Evolutionary conservation across 495 filamentous ascomycete genomes (phyloP).

Genomic region (Daldinia bambusicola): DNA sequence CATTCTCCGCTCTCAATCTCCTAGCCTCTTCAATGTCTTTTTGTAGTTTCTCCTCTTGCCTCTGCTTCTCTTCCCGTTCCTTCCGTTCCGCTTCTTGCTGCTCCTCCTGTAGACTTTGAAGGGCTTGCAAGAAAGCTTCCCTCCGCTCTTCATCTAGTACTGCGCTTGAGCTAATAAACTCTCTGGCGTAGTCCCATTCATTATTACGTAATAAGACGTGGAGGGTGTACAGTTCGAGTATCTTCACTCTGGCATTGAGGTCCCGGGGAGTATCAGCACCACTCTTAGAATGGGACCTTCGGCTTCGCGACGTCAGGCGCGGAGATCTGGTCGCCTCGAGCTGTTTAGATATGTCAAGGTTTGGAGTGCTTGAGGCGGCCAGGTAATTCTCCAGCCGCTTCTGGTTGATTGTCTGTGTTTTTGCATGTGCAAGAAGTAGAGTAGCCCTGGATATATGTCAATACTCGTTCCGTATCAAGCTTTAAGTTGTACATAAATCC

Average conservation of each 20-base stretch:
- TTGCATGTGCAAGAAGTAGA: slow-evolving; percentile 86
- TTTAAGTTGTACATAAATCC: background rate
- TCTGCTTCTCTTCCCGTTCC: slow-evolving; percentile 70
- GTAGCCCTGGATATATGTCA: slow-evolving; percentile 69
- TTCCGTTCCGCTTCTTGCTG: slow-evolving; percentile 69
- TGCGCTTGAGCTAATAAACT: slow-evolving; percentile 85
- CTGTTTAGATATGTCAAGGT: slow-evolving; percentile 71
- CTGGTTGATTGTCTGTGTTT: slow-evolving; percentile 82
- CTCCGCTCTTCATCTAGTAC: slow-evolving; percentile 91
- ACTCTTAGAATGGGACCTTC: slow-evolving; percentile 52
- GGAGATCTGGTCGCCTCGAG: slow-evolving; percentile 52
- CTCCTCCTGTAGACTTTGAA: slow-evolving; percentile 79
- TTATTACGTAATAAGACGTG: slow-evolving; percentile 90
- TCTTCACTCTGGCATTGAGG: slow-evolving; percentile 78
- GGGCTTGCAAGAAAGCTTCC: slow-evolving; percentile 81
- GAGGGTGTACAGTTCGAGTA: slow-evolving; percentile 92
- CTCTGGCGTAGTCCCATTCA: slow-evolving; percentile 93
- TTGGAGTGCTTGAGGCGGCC: slow-evolving; percentile 75
- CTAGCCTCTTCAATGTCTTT: slow-evolving; percentile 69
- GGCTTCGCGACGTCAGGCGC: slow-evolving; percentile 38
- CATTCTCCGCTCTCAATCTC: slow-evolving; percentile 61
- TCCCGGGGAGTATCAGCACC: slow-evolving; percentile 83
- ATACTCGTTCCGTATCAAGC: background rate
- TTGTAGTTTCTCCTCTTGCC: slow-evolving; percentile 67
- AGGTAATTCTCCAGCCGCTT: slow-evolving; percentile 90